Evolutionary conservation across 805 yeast genomes (phyloP).

Genomic region (Wickerhamiella brachini): DNA sequence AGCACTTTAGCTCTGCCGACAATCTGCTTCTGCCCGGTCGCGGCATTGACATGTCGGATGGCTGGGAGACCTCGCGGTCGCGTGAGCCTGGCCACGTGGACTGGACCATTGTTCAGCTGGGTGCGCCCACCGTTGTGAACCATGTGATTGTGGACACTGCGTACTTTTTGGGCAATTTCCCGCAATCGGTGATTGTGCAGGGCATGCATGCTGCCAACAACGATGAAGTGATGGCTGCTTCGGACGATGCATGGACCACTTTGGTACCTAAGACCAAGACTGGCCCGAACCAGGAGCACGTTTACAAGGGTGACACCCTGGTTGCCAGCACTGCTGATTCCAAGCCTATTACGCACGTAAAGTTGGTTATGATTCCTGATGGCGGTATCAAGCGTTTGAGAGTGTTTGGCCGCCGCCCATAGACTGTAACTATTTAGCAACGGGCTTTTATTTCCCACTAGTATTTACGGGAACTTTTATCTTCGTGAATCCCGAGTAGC

Average conservation of each 20-base stretch:
- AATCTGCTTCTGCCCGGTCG: constrained; percentile 85
- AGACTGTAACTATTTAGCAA: too few species aligned
- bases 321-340: constrained; percentile 3
- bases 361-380: constrained; percentile 79
- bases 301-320: constrained; percentile 26
- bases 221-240: constrained; percentile 28
- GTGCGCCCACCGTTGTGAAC: constrained; percentile 43
- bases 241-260: constrained; percentile 41
- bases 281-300: constrained; percentile 74
- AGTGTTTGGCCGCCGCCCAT: constrained; percentile 46
- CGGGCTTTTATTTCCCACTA: too few species aligned
- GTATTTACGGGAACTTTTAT: too few species aligned
- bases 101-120: constrained; percentile 79
- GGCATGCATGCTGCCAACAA: constrained; percentile 33
- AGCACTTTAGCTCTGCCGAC: constrained; percentile 88
- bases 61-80: constrained; percentile 95
- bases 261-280: constrained; percentile 61
- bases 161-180: constrained; percentile 88
- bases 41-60: constrained; percentile 93
- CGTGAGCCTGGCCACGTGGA: constrained; percentile 74
- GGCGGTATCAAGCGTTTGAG: constrained; percentile 92
- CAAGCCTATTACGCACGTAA: constrained; percentile 48
- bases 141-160: constrained; percentile 77
- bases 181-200: constrained; percentile 62
- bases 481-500: too few species aligned